Evolutionary conservation across 257 asterid species (phyloP).

Genomic region (Gentiana dahurica): DNA sequence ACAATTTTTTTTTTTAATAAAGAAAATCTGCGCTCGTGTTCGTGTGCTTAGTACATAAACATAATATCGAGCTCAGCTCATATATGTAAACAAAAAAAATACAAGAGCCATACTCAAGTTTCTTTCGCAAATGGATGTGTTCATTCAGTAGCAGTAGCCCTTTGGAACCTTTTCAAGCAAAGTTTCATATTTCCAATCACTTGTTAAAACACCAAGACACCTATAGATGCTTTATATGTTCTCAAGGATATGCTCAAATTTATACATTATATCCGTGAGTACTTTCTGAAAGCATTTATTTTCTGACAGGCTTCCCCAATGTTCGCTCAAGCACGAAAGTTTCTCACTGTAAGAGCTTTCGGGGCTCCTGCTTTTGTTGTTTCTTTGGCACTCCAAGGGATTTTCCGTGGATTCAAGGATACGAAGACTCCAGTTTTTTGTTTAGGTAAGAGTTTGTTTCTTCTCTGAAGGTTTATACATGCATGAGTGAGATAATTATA

Average conservation of each 20-base stretch:
- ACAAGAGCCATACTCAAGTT: too few relatives aligned
- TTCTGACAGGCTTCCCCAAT: constrained; percentile 59
- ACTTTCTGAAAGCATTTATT: constrained; percentile 2
- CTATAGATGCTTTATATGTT: neutral
- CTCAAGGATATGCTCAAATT: neutral
- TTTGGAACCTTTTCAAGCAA: neutral
- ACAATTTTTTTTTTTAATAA: too few relatives aligned
- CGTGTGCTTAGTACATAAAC: too few relatives aligned
- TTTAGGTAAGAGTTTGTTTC: constrained; percentile 49
- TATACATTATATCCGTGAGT: neutral
- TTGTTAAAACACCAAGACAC: too few relatives aligned
- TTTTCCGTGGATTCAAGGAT: constrained; percentile 97
- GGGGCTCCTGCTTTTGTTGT: constrained; percentile 98
- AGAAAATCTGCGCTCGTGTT: too few relatives aligned
- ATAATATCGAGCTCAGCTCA: too few relatives aligned
- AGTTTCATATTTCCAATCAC: too few relatives aligned
- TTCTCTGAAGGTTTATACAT: constrained; percentile 2
- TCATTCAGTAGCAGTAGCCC: neutral
- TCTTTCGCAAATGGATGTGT: too few relatives aligned
- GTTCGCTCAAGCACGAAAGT: constrained; percentile 70
- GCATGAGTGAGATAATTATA: neutral
- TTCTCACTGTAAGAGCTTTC: constrained; percentile 76
- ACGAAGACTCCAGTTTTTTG: constrained; percentile 83
- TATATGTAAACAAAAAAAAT: too few relatives aligned
- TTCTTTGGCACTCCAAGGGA: constrained; percentile 95